Conservation (phyloP, 257 asterid genomes). For the Solanum sitiens region DNA sequence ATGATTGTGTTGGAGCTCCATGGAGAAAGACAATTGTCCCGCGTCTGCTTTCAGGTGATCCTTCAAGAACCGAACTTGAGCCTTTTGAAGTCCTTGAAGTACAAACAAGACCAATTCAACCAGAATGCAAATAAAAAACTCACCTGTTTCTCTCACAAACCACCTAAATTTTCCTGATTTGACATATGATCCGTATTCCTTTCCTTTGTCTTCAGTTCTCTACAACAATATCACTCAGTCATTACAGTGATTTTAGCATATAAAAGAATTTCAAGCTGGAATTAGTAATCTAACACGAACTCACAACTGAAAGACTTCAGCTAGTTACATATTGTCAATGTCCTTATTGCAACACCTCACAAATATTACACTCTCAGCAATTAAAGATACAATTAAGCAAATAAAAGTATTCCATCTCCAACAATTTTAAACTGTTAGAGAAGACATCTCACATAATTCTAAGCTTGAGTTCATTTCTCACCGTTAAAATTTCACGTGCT, state of each 20-base stretch:
- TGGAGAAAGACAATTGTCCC: conserved; percentile 87
- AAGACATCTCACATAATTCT: neutral
- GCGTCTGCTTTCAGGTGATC: conserved; percentile 63
- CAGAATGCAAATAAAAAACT: neutral
- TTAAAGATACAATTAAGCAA: neutral
- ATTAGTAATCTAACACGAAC: neutral
- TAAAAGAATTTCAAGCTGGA: neutral
- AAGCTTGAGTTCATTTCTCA: neutral
- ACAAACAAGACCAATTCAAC: neutral
- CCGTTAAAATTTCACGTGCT: neutral
- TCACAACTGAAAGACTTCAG: conserved; percentile 1
- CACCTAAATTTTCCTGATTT: conserved; percentile 79
- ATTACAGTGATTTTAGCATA: neutral
- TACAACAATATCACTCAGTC: conserved; percentile 1
- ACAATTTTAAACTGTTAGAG: neutral
- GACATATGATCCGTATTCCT: conserved; percentile 61
- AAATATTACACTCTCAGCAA: neutral
- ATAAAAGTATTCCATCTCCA: neutral
- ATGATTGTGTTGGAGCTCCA: conserved; percentile 98
- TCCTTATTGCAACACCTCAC: neutral
- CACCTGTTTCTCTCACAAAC: conserved; percentile 99
- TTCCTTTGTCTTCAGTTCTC: conserved; percentile 88
- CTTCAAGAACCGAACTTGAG: conserved; percentile 28
- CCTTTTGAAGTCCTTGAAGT: neutral
- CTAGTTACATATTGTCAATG: neutral